Evolutionary conservation across 139 green algal species (phyloP).

Genomic region (Mychonastes homosphaera): DNA sequence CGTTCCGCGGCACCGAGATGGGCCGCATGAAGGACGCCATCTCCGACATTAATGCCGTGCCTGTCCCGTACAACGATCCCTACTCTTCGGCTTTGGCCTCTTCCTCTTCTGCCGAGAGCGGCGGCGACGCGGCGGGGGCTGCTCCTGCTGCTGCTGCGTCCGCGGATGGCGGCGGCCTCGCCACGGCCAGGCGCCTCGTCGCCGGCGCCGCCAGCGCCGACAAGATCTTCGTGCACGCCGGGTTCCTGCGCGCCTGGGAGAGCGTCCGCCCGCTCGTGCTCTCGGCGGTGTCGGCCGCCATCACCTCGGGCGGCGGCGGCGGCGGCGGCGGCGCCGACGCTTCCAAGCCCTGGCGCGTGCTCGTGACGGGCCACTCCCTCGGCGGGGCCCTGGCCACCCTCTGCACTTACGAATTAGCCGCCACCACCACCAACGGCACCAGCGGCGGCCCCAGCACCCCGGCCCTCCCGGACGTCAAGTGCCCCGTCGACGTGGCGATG

Average conservation of each 20-base stretch:
- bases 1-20: constrained; percentile 75
- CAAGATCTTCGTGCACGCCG: constrained; percentile 41
- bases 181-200: no score
- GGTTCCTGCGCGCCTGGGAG: constrained; percentile 50
- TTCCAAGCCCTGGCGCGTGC: constrained; percentile 25
- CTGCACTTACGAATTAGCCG: constrained; percentile 62
- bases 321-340: background rate
- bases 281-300: no score
- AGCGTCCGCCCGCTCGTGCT: constrained; percentile 10
- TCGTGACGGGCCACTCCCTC: constrained; percentile 69
- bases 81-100: background rate
- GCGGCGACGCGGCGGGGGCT: background rate
- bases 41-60: constrained; percentile 24
- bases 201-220: no score
- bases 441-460: no score
- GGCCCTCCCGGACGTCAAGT: no score
- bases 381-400: constrained; percentile 75
- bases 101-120: background rate
- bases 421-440: no score
- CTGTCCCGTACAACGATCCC: background rate
- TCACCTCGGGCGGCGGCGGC: background rate
- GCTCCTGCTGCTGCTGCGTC: background rate
- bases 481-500: constrained; percentile 29
- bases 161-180: no score
- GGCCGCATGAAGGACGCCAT: constrained; percentile 31